Conservation (phyloP, 2,329 filamentous ascomycete genomes). For the Fusarium udum region DNA sequence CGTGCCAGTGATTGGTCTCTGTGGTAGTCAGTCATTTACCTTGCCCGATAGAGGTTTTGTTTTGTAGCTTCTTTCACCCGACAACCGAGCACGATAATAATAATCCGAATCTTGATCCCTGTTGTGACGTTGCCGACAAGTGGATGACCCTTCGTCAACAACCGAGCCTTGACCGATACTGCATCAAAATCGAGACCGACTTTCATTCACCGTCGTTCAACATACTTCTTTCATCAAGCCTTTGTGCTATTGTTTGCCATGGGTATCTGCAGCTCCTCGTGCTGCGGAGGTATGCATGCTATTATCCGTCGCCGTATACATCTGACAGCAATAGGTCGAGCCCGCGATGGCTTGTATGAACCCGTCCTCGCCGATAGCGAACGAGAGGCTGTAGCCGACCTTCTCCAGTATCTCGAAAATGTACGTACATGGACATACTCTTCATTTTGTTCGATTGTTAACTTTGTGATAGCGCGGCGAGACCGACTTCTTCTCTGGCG, state of each 20-base stretch:
- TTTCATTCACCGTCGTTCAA: conserved; percentile 19
- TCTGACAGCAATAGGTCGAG: conserved; percentile 65
- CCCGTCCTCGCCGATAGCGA: conserved; percentile 94
- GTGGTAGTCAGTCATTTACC: conserved; percentile 8
- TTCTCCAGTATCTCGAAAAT: conserved; percentile 96
- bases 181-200: conserved; percentile 20
- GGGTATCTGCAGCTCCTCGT: conserved; percentile 69
- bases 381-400: conserved; percentile 93
- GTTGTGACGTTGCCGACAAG: conserved; percentile 42
- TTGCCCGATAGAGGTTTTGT: conserved; percentile 19
- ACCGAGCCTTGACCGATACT: conserved; percentile 24
- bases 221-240: conserved; percentile 15
- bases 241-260: conserved; percentile 53
- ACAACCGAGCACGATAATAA: conserved; percentile 34
- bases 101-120: conserved; percentile 34
- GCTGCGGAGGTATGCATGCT: conserved; percentile 60
- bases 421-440: conserved; percentile 77
- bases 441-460: conserved; percentile 9
- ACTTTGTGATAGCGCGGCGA: conserved; percentile 77
- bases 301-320: conserved; percentile 11
- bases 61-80: conserved; percentile 21
- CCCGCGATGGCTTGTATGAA: conserved; percentile 84
- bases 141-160: conserved; percentile 29
- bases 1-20: conserved; percentile 31
- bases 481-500: conserved; percentile 97